Percentiles rank a stretch among this genome's conserved stretches.
These are phyloP conservation scores for Podospora anserina DNA, from an alignment of 495 filamentous ascomycete species.

Conservation along the genomic window DNA sequence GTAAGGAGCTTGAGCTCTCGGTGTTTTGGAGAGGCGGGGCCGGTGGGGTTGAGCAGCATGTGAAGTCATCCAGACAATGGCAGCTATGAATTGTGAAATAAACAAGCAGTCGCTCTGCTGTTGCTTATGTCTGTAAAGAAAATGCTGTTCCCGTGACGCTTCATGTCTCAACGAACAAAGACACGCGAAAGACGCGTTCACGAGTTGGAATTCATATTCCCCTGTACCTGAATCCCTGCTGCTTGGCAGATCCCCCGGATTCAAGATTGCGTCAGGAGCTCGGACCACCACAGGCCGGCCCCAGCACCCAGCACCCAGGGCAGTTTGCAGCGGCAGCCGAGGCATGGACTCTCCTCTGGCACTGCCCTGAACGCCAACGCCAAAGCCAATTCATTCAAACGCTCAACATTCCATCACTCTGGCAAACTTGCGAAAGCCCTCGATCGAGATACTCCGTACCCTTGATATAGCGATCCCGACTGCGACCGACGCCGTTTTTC, in stretches of 20 bases:
- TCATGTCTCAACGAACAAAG: background rate
- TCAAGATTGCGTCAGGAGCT: constrained; percentile 1
- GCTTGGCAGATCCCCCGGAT: background rate
- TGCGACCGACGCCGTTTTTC: background rate
- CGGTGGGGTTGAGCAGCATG: background rate
- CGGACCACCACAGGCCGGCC: background rate
- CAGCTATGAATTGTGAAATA: background rate
- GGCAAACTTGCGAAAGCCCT: background rate
- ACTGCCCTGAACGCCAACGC: background rate
- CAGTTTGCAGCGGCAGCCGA: constrained; percentile 15
- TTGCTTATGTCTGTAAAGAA: background rate
- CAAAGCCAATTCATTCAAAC: background rate
- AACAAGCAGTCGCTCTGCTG: background rate
- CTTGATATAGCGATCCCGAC: background rate
- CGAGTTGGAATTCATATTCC: background rate
- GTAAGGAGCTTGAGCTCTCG: background rate
- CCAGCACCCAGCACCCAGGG: background rate
- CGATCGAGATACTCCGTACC: background rate
- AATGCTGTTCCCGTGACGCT: too few relatives aligned
- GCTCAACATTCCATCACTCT: constrained; percentile 1
- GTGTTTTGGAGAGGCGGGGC: background rate
- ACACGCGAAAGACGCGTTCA: background rate
- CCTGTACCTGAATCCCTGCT: background rate
- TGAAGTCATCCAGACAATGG: background rate
- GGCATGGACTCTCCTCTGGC: constrained; percentile 11